Evolutionary conservation across 1,284 basidiomycete genomes (phyloP), one percentile per base, ranked within the genome.

Genomic region (Schizopora paradoxa): DNA sequence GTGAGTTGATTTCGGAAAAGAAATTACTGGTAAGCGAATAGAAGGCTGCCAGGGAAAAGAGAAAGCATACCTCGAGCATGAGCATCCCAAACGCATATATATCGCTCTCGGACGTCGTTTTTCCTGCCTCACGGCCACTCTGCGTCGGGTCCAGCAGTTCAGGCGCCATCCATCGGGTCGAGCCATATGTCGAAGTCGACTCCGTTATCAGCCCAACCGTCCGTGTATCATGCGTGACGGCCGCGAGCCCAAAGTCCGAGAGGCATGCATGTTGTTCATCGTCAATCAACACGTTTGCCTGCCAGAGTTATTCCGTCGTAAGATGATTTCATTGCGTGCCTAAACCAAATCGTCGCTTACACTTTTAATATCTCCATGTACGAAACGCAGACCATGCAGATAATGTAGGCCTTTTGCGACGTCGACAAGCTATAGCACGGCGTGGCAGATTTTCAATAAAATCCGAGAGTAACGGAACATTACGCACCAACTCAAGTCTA

Each of bases 261-360:
- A 48, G 36, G 7, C 34, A 34, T 5, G 47, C 41, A 7, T 43
- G 18, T 14, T 31, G 4, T 14, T 23, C 23, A 3, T 42, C 33
- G 21, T 48, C 47, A n/a, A 48, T 38, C n/a, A 48, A 29, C 7
- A 48, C 32, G 16, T 48, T 48, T 6, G 33, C 47, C 47, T 48
- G 3, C 5, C 23, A n/a, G n/a, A n/a, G n/a, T n/a, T n/a, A n/a
- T n/a, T n/a, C n/a, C n/a, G n/a, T n/a, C n/a, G n/a, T n/a, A n/a
- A n/a, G n/a, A n/a, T n/a, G 25, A 36, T 1, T 18, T 42, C 14
- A n/a, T n/a, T n/a, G n/a, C n/a, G n/a, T n/a, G n/a, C n/a, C n/a
- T n/a, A 29, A 34, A 14, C 34, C 36, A 28, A 36, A 19, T 29
- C 26, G n/a, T n/a, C 29, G n/a, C 21, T 14, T 41, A 41, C 39